Evolutionary conservation across 768 basidiomycete species (phyloP).

Genomic region (Rhodosporidiobolus sp.): DNA sequence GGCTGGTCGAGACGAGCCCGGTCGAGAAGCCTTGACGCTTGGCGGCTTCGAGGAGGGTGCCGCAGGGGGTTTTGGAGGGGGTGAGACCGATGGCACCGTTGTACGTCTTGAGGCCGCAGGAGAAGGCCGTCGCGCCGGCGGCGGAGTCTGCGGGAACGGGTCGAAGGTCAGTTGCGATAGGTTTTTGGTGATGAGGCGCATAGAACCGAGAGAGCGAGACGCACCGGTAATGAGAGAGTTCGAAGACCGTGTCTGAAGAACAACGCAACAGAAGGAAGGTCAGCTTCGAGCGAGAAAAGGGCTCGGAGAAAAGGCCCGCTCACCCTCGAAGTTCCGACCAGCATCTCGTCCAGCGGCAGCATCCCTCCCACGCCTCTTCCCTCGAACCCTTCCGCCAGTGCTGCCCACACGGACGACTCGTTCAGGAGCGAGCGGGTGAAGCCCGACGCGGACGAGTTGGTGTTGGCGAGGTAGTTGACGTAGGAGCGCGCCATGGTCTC

Average conservation of each 20-base stretch:
- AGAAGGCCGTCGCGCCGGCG: conserved; percentile 46
- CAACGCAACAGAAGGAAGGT: neutral
- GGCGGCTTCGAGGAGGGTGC: conserved; percentile 46
- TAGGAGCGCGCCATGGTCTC: conserved; percentile 26
- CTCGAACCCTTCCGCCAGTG: conserved; percentile 1
- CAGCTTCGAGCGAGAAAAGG: too few species aligned
- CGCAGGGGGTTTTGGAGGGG: conserved; percentile 31
- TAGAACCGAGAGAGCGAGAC: neutral
- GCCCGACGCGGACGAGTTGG: conserved; percentile 1
- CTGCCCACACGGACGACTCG: conserved; percentile 11
- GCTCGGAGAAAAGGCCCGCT: neutral
- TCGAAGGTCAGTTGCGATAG: neutral
- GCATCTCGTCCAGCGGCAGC: conserved; percentile 43
- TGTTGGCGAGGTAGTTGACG: conserved; percentile 9
- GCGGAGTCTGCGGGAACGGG: conserved; percentile 41
- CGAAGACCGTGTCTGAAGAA: conserved; percentile 30
- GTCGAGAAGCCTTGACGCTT: conserved; percentile 42
- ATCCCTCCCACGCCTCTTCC: neutral
- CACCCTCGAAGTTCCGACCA: conserved; percentile 42
- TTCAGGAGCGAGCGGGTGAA: conserved; percentile 7
- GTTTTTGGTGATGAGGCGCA: too few species aligned
- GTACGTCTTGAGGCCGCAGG: conserved; percentile 43
- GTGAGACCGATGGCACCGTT: conserved; percentile 44
- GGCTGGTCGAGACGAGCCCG: conserved; percentile 41
- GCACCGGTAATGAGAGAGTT: conserved; percentile 37